Percentiles rank a stretch among this genome's conserved stretches.
phyloP scores from a whole-genome alignment of 2,329 filamentous ascomycete species.

The Trichoderma atrobrunneum region DNA sequence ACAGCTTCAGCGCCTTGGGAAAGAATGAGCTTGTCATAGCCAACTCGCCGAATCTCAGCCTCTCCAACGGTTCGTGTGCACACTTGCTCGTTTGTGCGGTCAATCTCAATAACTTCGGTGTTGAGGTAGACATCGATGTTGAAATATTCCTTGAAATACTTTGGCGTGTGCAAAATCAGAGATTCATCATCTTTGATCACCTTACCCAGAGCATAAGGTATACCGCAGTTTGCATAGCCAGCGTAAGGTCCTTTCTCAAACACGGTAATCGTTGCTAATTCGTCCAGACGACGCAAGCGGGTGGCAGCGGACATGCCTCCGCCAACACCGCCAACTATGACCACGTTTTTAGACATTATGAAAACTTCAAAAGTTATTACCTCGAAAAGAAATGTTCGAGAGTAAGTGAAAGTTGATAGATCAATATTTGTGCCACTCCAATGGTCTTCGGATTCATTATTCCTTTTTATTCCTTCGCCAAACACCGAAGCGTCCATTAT shows the following conservation, averaged over 20 bases:
- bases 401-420: neutral
- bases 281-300: neutral
- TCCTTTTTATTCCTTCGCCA: neutral
- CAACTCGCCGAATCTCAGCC: neutral
- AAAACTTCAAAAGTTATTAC: neutral
- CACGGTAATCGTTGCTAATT: neutral
- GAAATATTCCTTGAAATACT: neutral
- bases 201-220: neutral
- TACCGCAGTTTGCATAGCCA: neutral
- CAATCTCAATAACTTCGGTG: neutral
- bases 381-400: neutral
- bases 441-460: neutral
- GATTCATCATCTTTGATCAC: neutral
- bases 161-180: neutral
- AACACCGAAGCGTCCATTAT: neutral
- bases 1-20: neutral
- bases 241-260: neutral
- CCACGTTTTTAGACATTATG: neutral
- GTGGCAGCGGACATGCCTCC: neutral
- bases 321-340: neutral
- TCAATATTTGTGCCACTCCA: neutral
- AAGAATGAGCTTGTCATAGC: neutral
- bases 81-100: neutral
- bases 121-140: neutral
- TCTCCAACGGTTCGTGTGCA: neutral